A percentile compares a stretch with the other conserved stretches of the same genome.
These are phyloP conservation scores for Monilinia vaccinii-corymbosi DNA, from an alignment of 2,329 filamentous ascomycete species.

Conservation along the genomic window DNA sequence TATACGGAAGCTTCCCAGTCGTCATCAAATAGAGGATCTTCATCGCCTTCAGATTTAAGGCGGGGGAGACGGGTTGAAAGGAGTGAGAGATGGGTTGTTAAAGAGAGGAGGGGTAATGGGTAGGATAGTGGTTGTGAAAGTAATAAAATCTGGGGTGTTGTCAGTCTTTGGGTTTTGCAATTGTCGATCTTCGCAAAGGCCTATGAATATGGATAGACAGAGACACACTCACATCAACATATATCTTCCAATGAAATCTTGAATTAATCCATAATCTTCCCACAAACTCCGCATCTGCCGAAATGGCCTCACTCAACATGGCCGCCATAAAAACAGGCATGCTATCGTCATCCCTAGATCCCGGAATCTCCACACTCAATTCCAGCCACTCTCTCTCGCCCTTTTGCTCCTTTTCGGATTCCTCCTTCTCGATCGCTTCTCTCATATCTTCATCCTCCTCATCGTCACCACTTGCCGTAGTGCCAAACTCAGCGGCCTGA, in stretches of 20 bases:
- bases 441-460: slow-evolving; percentile 35
- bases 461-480: slow-evolving; percentile 25
- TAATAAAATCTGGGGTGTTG: slow-evolving; percentile 62
- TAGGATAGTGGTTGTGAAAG: slow-evolving; percentile 92
- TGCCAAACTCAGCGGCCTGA: slow-evolving; percentile 20
- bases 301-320: slow-evolving; percentile 81
- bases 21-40: slow-evolving; percentile 96
- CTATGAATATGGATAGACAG: neutral
- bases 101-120: slow-evolving; percentile 81
- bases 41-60: slow-evolving; percentile 80
- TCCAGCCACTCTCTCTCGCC: slow-evolving; percentile 70
- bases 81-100: slow-evolving; percentile 89
- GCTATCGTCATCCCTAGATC: slow-evolving; percentile 82
- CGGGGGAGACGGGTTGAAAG: slow-evolving; percentile 77
- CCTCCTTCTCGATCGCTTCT: slow-evolving; percentile 24
- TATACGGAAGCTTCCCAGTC: slow-evolving; percentile 83
- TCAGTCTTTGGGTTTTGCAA: neutral
- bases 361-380: slow-evolving; percentile 84
- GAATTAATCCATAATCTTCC: slow-evolving; percentile 77
- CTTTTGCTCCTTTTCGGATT: slow-evolving; percentile 32
- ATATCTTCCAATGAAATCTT: slow-evolving; percentile 93
- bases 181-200: neutral
- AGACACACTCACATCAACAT: slow-evolving; percentile 61
- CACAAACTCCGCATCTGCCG: slow-evolving; percentile 60
- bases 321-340: slow-evolving; percentile 77